Evolutionary conservation across 2,329 filamentous ascomycete genomes (phyloP), one percentile per base, ranked within the genome.

Genomic region (Aspergillus thermomutatus): DNA sequence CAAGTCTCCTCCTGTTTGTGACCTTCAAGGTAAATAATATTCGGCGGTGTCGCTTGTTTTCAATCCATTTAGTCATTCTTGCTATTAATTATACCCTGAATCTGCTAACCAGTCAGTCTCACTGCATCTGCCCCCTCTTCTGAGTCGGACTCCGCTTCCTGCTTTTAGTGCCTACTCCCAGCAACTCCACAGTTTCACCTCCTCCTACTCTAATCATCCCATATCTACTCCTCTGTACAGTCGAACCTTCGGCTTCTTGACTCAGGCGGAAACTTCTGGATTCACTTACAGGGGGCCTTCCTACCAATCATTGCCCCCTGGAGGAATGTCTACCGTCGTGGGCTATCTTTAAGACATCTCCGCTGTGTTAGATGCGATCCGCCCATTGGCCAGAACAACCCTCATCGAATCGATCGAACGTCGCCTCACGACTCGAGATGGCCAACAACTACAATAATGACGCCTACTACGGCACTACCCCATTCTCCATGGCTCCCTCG

Each of bases 391-490:
- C 49, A 53, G 37, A 21, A 50, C 17, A 11, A 2, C 3, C 3
- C 26, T 9, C 26, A 57, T 59, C 50, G 25, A 57, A 61, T 61
- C 63, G 63, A 65, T 65, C 61, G 61, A 23, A 23, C 19, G 19
- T 11, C 19, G 54, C 45, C 51, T 55, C 52, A 50, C 49, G 43
- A 26, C 50, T 34, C 21, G 52, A 41, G 37, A 59, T 53, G 53
- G 53, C 59, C 53, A 53, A 56, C 53, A 45, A 45, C 41, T 43
- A 21, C 40, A 21, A 21, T 43, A 59, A 63, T 53, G 54, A 60
- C 45, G 48, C 52, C n/a, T 55, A 60, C 34, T 64, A 63, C 54
- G 41, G 41, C 41, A 21, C 19, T 23, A 19, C 19, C 3, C 9
- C 41, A 23, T 45, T 45, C 41, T n/a, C 19, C 3, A 19, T 45